These are phyloP conservation scores for Penicillium salamii DNA, from an alignment of 495 filamentous ascomycete species.

Conservation along the genomic window DNA sequence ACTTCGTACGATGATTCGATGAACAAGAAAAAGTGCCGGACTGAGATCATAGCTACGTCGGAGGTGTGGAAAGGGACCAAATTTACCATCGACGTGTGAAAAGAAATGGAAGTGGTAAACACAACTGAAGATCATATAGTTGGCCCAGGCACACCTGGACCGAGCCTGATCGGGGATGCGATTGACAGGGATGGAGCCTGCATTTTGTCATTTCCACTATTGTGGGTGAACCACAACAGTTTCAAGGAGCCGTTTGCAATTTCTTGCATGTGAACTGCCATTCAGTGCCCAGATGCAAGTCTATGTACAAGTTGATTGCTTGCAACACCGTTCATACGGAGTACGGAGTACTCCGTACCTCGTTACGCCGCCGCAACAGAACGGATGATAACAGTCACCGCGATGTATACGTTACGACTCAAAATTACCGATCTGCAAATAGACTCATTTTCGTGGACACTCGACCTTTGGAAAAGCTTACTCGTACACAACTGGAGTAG, in stretches of 20 bases:
- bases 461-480: background rate
- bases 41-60: too few species aligned
- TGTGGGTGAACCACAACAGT: background rate
- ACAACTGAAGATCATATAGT: background rate
- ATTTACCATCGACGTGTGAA: background rate
- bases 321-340: too few species aligned
- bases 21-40: too few species aligned
- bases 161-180: background rate
- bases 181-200: background rate
- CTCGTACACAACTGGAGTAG: too few species aligned
- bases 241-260: background rate
- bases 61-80: too few species aligned
- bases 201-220: background rate
- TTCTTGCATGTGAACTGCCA: background rate
- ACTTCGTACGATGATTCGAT: too few species aligned
- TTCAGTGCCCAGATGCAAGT: too few species aligned
- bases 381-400: too few species aligned
- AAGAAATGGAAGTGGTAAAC: background rate
- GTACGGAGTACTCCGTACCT: too few species aligned
- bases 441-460: background rate
- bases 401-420: too few species aligned
- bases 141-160: background rate
- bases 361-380: background rate
- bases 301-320: too few species aligned
- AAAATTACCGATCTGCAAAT: background rate